phyloP scores from a whole-genome alignment of 768 basidiomycete species.

The Xerocomellus chrysenteron region DNA sequence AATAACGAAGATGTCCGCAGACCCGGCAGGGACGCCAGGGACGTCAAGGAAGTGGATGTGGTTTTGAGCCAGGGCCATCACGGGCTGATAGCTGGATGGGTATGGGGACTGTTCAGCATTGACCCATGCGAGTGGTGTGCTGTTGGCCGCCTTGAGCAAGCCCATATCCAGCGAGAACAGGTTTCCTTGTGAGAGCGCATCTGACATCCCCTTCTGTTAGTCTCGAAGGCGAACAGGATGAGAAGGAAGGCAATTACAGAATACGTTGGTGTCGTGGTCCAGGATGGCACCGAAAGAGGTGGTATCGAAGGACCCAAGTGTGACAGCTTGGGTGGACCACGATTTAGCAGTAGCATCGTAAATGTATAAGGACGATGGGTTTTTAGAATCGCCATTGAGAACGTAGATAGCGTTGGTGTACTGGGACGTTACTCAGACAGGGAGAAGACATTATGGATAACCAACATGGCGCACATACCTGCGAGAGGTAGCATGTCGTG shows the following conservation, averaged over 20 bases:
- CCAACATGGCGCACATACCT: slow-evolving; percentile 39
- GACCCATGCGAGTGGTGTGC: slow-evolving; percentile 60
- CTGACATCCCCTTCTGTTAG: slow-evolving; percentile 35
- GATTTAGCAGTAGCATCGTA: slow-evolving; percentile 70
- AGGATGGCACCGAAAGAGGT: slow-evolving; percentile 68
- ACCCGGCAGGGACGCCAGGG: slow-evolving; percentile 64
- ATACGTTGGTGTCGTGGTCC: slow-evolving; percentile 93
- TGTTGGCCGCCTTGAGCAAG: slow-evolving; percentile 57
- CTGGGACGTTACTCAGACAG: slow-evolving; percentile 36
- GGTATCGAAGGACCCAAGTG: slow-evolving; percentile 57
- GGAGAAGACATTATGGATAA: background rate
- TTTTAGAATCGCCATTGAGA: slow-evolving; percentile 70
- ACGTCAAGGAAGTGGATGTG: slow-evolving; percentile 83
- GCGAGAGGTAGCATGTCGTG: slow-evolving; percentile 71
- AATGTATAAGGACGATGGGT: slow-evolving; percentile 71
- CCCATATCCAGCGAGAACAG: slow-evolving; percentile 73
- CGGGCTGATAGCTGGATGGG: slow-evolving; percentile 59
- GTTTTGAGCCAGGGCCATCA: slow-evolving; percentile 83
- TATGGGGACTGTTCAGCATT: slow-evolving; percentile 59
- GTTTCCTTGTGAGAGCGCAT: slow-evolving; percentile 64
- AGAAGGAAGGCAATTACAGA: slow-evolving; percentile 48
- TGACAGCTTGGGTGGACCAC: slow-evolving; percentile 75
- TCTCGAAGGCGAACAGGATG: background rate
- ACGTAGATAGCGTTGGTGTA: slow-evolving; percentile 87
- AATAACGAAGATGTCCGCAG: slow-evolving; percentile 79